Conservation (phyloP, 2,329 filamentous ascomycete genomes). For the Neonectria hederae region DNA sequence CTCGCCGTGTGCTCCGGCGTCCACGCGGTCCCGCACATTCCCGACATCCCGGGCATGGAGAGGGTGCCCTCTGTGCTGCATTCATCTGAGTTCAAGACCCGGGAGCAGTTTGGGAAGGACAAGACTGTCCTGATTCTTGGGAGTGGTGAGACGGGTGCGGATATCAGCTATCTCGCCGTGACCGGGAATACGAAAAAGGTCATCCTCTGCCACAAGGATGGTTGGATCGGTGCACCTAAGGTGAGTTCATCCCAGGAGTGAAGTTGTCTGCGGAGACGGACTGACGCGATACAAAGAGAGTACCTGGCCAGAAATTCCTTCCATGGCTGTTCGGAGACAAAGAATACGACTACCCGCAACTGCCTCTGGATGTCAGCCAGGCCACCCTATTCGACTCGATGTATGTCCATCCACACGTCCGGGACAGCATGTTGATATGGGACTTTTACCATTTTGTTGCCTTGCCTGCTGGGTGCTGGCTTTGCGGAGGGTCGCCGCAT, state of each 20-base stretch:
- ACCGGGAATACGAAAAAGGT: slow-evolving; percentile 51
- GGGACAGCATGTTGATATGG: slow-evolving; percentile 26
- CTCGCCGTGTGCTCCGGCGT: slow-evolving; percentile 56
- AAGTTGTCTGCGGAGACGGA: background rate
- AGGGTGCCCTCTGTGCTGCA: slow-evolving; percentile 50
- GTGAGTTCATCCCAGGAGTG: slow-evolving; percentile 1
- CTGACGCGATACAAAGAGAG: slow-evolving; percentile 10
- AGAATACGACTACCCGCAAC: slow-evolving; percentile 19
- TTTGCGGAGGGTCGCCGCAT: slow-evolving; percentile 12
- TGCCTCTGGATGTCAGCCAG: slow-evolving; percentile 46
- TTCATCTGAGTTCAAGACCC: slow-evolving; percentile 53
- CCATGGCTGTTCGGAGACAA: slow-evolving; percentile 29
- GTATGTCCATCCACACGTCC: slow-evolving; percentile 50
- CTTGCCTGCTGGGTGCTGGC: slow-evolving; percentile 32
- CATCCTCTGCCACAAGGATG: slow-evolving; percentile 53
- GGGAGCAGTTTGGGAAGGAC: slow-evolving; percentile 49
- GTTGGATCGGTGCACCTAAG: slow-evolving; percentile 43
- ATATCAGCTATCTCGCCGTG: slow-evolving; percentile 53
- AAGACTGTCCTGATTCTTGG: slow-evolving; percentile 54
- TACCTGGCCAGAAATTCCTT: slow-evolving; percentile 18
- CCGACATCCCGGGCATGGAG: slow-evolving; percentile 49
- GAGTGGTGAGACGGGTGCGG: slow-evolving; percentile 54
- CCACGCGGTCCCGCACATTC: slow-evolving; percentile 50
- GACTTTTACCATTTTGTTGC: slow-evolving; percentile 20
- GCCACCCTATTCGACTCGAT: slow-evolving; percentile 55